Evolutionary conservation across 441 rosid genomes (phyloP).

Genomic region (Gossypium schwendimanii): DNA sequence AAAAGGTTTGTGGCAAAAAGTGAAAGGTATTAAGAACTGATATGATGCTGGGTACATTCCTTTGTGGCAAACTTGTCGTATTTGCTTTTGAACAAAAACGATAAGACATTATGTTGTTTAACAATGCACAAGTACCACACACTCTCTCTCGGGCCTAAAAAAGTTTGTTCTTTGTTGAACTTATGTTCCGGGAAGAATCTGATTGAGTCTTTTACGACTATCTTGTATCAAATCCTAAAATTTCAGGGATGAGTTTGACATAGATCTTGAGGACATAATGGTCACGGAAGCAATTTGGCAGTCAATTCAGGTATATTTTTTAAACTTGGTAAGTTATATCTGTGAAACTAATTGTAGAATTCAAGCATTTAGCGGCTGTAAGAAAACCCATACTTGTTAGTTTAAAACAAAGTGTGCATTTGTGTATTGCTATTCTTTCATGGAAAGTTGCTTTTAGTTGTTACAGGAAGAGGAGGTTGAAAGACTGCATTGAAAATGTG

Average conservation of each 20-base stretch:
- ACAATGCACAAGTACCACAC: background rate
- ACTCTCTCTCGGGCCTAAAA: background rate
- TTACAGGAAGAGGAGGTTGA: background rate
- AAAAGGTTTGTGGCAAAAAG: background rate
- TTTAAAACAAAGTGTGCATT: background rate
- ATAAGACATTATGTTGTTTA: background rate
- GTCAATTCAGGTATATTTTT: conserved; percentile 67
- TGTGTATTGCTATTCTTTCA: background rate
- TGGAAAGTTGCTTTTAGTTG: background rate
- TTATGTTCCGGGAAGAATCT: background rate
- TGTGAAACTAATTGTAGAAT: conserved; percentile 1
- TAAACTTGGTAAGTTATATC: background rate
- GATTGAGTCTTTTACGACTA: background rate
- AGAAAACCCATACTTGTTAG: background rate
- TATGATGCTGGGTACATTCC: too few relatives aligned
- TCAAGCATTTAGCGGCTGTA: background rate
- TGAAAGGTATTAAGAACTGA: background rate
- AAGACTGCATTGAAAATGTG: background rate
- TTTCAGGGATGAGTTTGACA: conserved; percentile 74
- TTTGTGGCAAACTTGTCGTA: too few relatives aligned
- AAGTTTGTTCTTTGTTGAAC: background rate
- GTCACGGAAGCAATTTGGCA: conserved; percentile 96
- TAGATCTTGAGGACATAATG: conserved; percentile 96
- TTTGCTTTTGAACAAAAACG: background rate
- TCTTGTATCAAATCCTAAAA: conserved; percentile 12